phyloP scores from a whole-genome alignment of 805 yeast species.

The Metschnikowia lunata region DNA sequence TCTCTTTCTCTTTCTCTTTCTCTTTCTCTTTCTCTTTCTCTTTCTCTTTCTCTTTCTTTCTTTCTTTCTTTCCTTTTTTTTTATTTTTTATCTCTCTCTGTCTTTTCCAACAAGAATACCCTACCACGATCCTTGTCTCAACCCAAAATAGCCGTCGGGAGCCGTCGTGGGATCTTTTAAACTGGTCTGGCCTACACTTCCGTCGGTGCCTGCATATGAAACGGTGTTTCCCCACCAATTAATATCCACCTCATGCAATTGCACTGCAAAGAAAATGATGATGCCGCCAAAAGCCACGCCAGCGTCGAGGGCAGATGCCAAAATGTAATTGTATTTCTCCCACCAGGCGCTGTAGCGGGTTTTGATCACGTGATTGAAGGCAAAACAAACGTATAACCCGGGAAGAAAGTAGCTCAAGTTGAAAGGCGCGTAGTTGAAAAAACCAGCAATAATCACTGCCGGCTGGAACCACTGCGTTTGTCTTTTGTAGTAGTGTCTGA shows the following conservation, averaged over 20 bases:
- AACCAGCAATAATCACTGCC: conserved; percentile 41
- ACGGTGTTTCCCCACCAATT: conserved; percentile 68
- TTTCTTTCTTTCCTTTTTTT: no score
- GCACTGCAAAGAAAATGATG: conserved; percentile 33
- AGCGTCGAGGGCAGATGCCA: conserved; percentile 41
- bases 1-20: no score
- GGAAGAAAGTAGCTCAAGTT: conserved; percentile 26
- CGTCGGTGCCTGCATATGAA: conserved; percentile 31
- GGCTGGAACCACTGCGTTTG: conserved; percentile 26
- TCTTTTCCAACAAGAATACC: no score
- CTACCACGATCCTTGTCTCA: conserved; percentile 20
- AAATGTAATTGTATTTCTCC: conserved; percentile 40
- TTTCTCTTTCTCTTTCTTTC: no score
- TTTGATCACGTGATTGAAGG: conserved; percentile 37
- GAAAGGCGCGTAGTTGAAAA: conserved; percentile 56
- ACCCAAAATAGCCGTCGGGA: conserved; percentile 37
- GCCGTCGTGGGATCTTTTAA: conserved; percentile 10
- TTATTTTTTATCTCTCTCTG: no score
- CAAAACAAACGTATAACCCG: conserved; percentile 21
- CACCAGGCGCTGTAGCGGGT: conserved; percentile 40
- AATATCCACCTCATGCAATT: conserved; percentile 20
- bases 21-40: no score
- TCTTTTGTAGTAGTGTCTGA: conserved; percentile 38
- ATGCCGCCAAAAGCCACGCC: conserved; percentile 39
- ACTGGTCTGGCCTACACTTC: conserved; percentile 14